These are phyloP conservation scores for Fusarium marasasianum DNA, from an alignment of 2,329 filamentous ascomycete genomes.

Conservation along the genomic window DNA sequence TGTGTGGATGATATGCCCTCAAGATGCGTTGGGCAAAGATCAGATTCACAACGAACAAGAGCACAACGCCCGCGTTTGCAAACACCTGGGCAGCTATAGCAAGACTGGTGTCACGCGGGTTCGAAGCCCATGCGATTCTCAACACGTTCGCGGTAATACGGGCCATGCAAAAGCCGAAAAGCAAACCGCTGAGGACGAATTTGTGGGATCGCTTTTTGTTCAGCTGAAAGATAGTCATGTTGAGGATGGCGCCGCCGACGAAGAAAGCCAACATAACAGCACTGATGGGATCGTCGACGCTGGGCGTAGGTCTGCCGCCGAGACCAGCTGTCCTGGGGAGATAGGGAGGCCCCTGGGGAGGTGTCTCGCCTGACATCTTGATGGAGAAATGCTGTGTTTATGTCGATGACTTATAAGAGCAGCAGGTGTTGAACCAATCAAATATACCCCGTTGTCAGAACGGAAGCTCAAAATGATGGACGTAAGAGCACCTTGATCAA, in stretches of 20 bases:
- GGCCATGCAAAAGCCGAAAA: slow-evolving; percentile 68
- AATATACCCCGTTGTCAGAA: background rate
- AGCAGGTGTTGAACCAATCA: background rate
- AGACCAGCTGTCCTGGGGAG: slow-evolving; percentile 56
- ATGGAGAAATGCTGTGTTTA: background rate
- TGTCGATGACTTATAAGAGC: background rate
- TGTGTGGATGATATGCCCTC: slow-evolving; percentile 73
- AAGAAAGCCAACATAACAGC: slow-evolving; percentile 71
- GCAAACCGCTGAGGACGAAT: slow-evolving; percentile 66
- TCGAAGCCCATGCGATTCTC: slow-evolving; percentile 63
- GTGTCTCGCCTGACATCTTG: slow-evolving; percentile 23
- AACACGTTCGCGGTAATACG: slow-evolving; percentile 61
- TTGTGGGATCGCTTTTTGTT: slow-evolving; percentile 63
- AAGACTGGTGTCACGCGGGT: slow-evolving; percentile 52
- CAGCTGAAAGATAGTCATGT: slow-evolving; percentile 67
- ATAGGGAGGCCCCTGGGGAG: slow-evolving; percentile 50
- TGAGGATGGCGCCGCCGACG: slow-evolving; percentile 58
- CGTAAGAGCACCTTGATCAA: background rate
- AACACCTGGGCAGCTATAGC: slow-evolving; percentile 73
- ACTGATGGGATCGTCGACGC: slow-evolving; percentile 71
- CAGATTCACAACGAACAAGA: slow-evolving; percentile 82
- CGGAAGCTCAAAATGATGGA: background rate
- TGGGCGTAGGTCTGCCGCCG: slow-evolving; percentile 65
- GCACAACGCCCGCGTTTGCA: slow-evolving; percentile 75
- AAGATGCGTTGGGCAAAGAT: slow-evolving; percentile 80